phyloP scores from a whole-genome alignment of 2,329 filamentous ascomycete genomes.

The Cladosporium phlei region DNA sequence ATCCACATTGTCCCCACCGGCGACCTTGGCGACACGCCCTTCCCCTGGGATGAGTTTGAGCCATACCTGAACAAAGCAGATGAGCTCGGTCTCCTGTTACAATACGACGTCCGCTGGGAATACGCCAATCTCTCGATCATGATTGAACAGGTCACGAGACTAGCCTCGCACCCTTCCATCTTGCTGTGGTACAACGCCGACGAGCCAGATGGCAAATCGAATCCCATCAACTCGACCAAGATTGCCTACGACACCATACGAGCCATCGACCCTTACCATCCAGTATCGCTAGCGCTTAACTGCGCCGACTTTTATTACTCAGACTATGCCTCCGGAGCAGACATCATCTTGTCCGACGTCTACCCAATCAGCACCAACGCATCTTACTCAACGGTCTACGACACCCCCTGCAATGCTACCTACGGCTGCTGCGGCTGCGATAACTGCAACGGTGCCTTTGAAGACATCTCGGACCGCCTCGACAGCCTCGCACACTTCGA shows the following conservation, averaged over 20 bases:
- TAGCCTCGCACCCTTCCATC: conserved; percentile 33
- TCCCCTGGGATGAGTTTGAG: conserved; percentile 36
- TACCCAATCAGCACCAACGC: conserved; percentile 57
- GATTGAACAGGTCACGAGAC: conserved; percentile 31
- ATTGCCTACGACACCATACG: conserved; percentile 43
- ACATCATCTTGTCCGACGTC: conserved; percentile 56
- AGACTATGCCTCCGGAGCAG: conserved; percentile 50
- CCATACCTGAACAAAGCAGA: conserved; percentile 41
- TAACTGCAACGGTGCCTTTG: conserved; percentile 49
- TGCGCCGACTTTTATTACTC: conserved; percentile 58
- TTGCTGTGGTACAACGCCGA: conserved; percentile 48
- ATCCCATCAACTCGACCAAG: conserved; percentile 46
- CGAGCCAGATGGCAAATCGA: conserved; percentile 53
- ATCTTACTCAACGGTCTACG: conserved; percentile 49
- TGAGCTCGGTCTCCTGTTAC: conserved; percentile 41
- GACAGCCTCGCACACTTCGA: conserved; percentile 40
- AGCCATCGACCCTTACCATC: conserved; percentile 55
- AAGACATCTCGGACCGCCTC: conserved; percentile 48
- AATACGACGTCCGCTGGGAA: conserved; percentile 42
- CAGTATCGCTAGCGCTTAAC: conserved; percentile 55
- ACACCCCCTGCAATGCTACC: conserved; percentile 53
- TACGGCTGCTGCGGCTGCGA: conserved; percentile 61
- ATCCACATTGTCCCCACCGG: conserved; percentile 36
- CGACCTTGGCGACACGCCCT: conserved; percentile 29
- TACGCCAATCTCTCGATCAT: conserved; percentile 36